Percentiles rank a stretch among this genome's conserved stretches.
These are phyloP conservation scores for Naganishia cerealis DNA, from an alignment of 1,284 basidiomycete species.

Conservation along the genomic window DNA sequence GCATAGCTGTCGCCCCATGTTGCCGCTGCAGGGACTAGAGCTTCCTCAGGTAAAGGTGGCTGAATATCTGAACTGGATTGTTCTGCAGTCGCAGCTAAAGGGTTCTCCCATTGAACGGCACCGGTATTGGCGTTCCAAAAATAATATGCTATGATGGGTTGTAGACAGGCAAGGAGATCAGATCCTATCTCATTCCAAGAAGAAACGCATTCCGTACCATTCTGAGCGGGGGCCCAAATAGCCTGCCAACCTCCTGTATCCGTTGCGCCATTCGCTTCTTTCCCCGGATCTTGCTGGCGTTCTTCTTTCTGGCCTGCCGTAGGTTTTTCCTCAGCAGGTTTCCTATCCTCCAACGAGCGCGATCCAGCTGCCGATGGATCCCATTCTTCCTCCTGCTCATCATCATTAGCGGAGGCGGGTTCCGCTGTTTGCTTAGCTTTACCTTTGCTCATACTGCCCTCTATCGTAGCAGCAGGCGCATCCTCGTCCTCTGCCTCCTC, in stretches of 20 bases:
- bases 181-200: too few species aligned
- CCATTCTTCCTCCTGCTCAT: conserved; percentile 37
- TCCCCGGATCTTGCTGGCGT: conserved; percentile 14
- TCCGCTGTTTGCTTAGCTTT: conserved; percentile 23
- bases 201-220: conserved; percentile 48
- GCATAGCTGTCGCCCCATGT: conserved; percentile 56
- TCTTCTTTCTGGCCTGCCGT: conserved; percentile 5
- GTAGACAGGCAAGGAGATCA: too few species aligned
- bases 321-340: conserved; percentile 24
- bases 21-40: conserved; percentile 60
- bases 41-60: conserved; percentile 47
- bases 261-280: neutral
- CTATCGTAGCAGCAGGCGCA: neutral
- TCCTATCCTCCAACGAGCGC: conserved; percentile 33
- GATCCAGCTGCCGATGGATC: conserved; percentile 41
- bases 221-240: conserved; percentile 75
- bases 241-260: conserved; percentile 69
- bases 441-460: conserved; percentile 1
- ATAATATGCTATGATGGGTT: conserved; percentile 66
- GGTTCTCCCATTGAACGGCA: conserved; percentile 86
- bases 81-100: conserved; percentile 56
- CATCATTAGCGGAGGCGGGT: conserved; percentile 16
- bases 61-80: conserved; percentile 30
- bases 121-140: conserved; percentile 77
- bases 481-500: conserved; percentile 12